Conservation (phyloP, 2,329 filamentous ascomycete genomes). For the Fusarium albosuccineum region DNA sequence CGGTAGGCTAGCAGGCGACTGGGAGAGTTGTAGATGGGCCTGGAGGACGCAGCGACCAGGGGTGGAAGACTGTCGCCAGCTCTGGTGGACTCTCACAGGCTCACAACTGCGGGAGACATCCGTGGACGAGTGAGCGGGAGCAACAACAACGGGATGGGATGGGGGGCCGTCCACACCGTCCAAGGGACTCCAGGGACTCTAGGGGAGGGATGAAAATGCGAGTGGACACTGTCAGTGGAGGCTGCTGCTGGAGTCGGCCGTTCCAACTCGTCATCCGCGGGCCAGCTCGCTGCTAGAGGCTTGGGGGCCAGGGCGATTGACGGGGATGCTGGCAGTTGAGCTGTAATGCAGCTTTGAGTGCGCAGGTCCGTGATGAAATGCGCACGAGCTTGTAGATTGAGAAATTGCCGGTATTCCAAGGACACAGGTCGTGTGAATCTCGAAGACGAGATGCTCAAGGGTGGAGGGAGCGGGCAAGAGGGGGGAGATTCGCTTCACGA, state of each 20-base stretch:
- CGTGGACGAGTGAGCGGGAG: slow-evolving; percentile 35
- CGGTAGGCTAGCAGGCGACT: slow-evolving; percentile 14
- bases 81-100: slow-evolving; percentile 31
- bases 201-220: slow-evolving; percentile 34
- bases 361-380: slow-evolving; percentile 15
- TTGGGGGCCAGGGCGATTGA: slow-evolving; percentile 22
- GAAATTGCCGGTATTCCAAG: slow-evolving; percentile 27
- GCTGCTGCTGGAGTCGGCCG: slow-evolving; percentile 26
- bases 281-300: slow-evolving; percentile 24
- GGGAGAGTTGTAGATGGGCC: slow-evolving; percentile 29
- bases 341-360: slow-evolving; percentile 28
- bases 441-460: slow-evolving; percentile 24
- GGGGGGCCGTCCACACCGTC: slow-evolving; percentile 24
- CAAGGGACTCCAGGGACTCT: slow-evolving; percentile 37
- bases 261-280: slow-evolving; percentile 29
- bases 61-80: slow-evolving; percentile 30
- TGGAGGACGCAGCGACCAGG: slow-evolving; percentile 28
- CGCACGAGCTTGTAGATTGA: slow-evolving; percentile 11
- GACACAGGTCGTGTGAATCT: slow-evolving; percentile 32
- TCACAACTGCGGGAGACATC: slow-evolving; percentile 36
- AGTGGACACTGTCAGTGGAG: slow-evolving; percentile 35
- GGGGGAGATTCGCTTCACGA: slow-evolving; percentile 20
- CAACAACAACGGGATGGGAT: slow-evolving; percentile 29
- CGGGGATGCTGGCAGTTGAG: slow-evolving; percentile 38
- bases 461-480: slow-evolving; percentile 23